Evolutionary conservation across 352 stramenopile species (phyloP).

Genomic region (Pythium myriotylum): DNA sequence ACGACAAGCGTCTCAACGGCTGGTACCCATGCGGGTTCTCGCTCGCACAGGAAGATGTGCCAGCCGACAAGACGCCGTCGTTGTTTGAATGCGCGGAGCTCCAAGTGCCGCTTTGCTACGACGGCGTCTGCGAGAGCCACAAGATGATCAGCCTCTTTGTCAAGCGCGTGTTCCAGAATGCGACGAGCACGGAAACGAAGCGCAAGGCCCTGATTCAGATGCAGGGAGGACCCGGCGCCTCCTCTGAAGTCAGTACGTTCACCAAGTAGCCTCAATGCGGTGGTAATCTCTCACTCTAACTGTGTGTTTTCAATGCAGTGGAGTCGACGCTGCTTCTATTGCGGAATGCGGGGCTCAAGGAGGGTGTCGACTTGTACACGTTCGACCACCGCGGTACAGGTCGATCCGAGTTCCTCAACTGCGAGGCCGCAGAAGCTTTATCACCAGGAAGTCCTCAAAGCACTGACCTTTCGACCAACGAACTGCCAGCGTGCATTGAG

Average conservation of each 20-base stretch:
- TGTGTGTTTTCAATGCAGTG: no score
- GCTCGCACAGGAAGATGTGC: background rate
- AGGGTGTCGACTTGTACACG: conserved; percentile 31
- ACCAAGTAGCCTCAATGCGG: no score
- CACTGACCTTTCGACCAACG: conserved; percentile 12
- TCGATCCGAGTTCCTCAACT: conserved; percentile 30
- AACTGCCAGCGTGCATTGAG: conserved; percentile 21
- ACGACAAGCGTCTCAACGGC: conserved; percentile 23
- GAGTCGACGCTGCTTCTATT: conserved; percentile 10
- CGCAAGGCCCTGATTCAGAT: conserved; percentile 23
- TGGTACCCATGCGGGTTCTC: conserved; percentile 30
- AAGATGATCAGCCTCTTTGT: conserved; percentile 25
- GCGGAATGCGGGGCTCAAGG: conserved; percentile 11
- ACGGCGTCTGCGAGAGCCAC: conserved; percentile 24
- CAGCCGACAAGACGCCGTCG: background rate
- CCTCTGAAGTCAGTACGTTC: conserved; percentile 20
- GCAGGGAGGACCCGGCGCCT: conserved; percentile 25
- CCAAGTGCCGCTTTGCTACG: conserved; percentile 25
- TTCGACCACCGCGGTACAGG: conserved; percentile 39
- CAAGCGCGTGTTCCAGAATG: conserved; percentile 23
- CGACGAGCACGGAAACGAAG: background rate
- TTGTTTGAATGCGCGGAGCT: conserved; percentile 23
- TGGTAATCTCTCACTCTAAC: no score
- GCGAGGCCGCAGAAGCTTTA: conserved; percentile 25
- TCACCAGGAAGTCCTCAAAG: conserved; percentile 12